phyloP scores from a whole-genome alignment of 257 asterid species.

The Solanum pinnatisectum region DNA sequence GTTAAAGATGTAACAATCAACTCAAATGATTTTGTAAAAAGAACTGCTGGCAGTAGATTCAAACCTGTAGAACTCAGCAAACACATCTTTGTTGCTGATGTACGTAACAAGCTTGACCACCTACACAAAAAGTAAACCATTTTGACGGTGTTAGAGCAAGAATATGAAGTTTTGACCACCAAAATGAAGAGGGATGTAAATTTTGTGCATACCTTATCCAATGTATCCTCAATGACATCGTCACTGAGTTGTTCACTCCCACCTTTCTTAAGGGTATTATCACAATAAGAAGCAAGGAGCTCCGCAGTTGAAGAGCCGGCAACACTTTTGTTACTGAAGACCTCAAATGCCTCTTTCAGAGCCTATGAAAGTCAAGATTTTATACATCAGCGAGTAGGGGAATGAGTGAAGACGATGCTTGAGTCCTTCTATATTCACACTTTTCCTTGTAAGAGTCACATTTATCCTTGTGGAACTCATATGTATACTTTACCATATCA shows the following conservation, averaged over 20 bases:
- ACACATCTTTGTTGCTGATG: slow-evolving; percentile 46
- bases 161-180: background rate
- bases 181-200: background rate
- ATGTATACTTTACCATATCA: background rate
- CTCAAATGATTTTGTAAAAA: background rate
- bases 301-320: slow-evolving; percentile 36
- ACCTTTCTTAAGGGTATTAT: slow-evolving; percentile 42
- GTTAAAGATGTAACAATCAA: background rate
- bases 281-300: slow-evolving; percentile 38
- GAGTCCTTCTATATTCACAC: background rate
- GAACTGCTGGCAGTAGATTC: background rate
- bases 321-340: slow-evolving; percentile 35
- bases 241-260: slow-evolving; percentile 36
- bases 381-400: background rate
- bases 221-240: slow-evolving; percentile 35
- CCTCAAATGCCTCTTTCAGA: slow-evolving; percentile 44
- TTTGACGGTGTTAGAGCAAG: background rate
- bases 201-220: slow-evolving; percentile 30
- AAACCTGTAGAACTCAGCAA: slow-evolving; percentile 44
- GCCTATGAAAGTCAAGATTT: slow-evolving; percentile 17
- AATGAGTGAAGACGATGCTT: background rate
- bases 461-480: background rate
- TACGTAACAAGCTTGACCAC: slow-evolving; percentile 37
- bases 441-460: background rate
- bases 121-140: slow-evolving; percentile 3